Evolutionary conservation across 768 basidiomycete species (phyloP), one percentile per base, ranked within the genome.

Genomic region (Stropharia rugosoannulata): DNA sequence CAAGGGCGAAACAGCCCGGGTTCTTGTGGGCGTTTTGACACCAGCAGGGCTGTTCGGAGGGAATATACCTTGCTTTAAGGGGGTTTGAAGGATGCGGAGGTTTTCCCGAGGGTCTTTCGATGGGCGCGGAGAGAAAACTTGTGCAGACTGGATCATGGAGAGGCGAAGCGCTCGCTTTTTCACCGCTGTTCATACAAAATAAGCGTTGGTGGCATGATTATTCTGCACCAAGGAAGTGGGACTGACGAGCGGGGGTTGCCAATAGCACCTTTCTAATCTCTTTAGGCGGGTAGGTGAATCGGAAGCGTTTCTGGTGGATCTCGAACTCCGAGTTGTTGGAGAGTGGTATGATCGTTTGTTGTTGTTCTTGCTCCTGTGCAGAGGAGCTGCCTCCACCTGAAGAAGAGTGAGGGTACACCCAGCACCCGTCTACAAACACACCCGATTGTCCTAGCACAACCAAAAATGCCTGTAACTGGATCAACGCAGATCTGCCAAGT

Each of bases 261-360:
- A 80, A 75, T 19, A 81, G 70, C 4, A 73, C 70, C 13, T 80
- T 72, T 19, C 88, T 82, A 29, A 86, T 70, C 43, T 87, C 84
- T 64, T 89, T 89, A 5, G 89, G 87, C 1, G 89, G 89, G 63
- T 90, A 90, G 4, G 76, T 75, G 67, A 90, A 90, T n/a, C 75
- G 71, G 66, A 91, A 91, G 5, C 80, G 76, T 62, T 90, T 90
- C 42, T 76, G 78, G 64, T 82, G 83, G 12, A 90, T 85, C 58
- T 86, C 84, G 41, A 90, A 76, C 36, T 83, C 80, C 6, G 86
- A 83, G 66, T 82, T 78, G 66, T 87, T 89, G 9, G 75, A 74
- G 15, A 91, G 71, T 5, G 87, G 83, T n/a, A 90, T 75, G 1
- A 80, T 87, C 1, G 78, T 79, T 22, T 78, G 78, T 47, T 67